These are phyloP conservation scores for Codiaeum variegatum DNA, from an alignment of 441 rosid species.

Conservation along the genomic window DNA sequence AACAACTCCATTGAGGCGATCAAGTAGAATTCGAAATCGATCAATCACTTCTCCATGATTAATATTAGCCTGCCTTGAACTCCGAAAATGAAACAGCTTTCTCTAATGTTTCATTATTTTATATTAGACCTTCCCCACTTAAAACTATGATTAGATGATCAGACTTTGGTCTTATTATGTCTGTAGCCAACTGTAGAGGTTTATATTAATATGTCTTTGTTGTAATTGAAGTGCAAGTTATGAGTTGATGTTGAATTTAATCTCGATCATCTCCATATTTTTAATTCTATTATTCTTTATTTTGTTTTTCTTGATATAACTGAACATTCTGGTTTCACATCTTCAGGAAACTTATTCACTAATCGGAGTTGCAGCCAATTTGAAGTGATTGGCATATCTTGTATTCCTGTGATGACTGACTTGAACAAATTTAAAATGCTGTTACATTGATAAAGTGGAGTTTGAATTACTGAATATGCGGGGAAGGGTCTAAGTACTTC, in stretches of 20 bases:
- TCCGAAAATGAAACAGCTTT: slow-evolving; percentile 22
- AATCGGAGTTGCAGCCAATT: no score
- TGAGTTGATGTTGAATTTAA: background rate
- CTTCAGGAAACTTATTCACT: no score
- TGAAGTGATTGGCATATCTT: no score
- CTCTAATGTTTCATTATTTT: slow-evolving; percentile 34
- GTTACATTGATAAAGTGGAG: no score
- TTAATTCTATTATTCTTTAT: background rate
- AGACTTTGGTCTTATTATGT: background rate
- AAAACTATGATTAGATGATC: background rate
- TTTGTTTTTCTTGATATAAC: no score
- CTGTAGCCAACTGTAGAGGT: slow-evolving; percentile 2
- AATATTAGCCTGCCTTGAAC: background rate
- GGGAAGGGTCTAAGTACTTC: no score
- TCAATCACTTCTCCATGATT: slow-evolving; percentile 31
- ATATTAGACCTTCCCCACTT: background rate
- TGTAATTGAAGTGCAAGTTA: no score
- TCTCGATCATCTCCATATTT: background rate
- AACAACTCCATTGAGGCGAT: slow-evolving; percentile 43
- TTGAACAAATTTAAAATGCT: no score
- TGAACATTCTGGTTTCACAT: no score
- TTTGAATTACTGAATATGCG: no score
- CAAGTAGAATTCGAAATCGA: slow-evolving; percentile 33
- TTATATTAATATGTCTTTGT: no score
- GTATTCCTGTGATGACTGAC: no score